Base-by-base conservation (phyloP, 129 eudicot genomes). In the Gnaphalium uliginosum region DNA sequence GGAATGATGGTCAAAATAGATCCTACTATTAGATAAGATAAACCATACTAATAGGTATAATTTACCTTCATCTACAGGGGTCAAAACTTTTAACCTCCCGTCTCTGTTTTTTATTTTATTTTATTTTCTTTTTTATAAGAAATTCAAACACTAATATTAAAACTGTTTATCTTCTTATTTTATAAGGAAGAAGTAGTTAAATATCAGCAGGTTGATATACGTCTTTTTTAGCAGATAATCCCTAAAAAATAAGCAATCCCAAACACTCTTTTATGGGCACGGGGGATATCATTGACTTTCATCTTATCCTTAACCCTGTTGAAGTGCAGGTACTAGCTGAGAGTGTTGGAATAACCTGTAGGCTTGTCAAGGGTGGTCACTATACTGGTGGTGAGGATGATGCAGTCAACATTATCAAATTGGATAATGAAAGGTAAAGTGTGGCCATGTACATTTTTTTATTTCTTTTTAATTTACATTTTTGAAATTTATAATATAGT, bases 331-430 rank as follows among this genome's bases (percentile, higher is more conserved):
- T 85, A 62, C 79, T 94, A 80, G 96, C 99, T 74, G 99, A 91
- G 67, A 76, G 82, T 79, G 91, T 86, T 81, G 97, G 99, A 81
- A 80, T 94, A 79, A 85, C 83, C 18, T 94, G 97, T 82, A 87
- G 96, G 81, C 87, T 94, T 50, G 94, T 94, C 35, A 94, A 83
- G 83, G 99, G 99, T 70, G 89, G 96, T 78, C 99, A 89, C 82
- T 94, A 94, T 83, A 89, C 96, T 79, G 99, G 99, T 54, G 87
- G 83, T 70, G 99, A 94, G 74, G 97, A 91, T 79, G 99, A 90
- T 81, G 99, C 97, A 53, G 86, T 94, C 81, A 94, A 85, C 88
- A 86, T 91, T 59, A 77, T 94, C 72, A 94, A 87, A 83, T 82
- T 91, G 80, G 84, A 83, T 57, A 79, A 91, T 85, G 99, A 85